These are phyloP conservation scores for Massospora cicadina DNA, from an alignment of 371 early-diverging fungal genomes.

Conservation along the genomic window DNA sequence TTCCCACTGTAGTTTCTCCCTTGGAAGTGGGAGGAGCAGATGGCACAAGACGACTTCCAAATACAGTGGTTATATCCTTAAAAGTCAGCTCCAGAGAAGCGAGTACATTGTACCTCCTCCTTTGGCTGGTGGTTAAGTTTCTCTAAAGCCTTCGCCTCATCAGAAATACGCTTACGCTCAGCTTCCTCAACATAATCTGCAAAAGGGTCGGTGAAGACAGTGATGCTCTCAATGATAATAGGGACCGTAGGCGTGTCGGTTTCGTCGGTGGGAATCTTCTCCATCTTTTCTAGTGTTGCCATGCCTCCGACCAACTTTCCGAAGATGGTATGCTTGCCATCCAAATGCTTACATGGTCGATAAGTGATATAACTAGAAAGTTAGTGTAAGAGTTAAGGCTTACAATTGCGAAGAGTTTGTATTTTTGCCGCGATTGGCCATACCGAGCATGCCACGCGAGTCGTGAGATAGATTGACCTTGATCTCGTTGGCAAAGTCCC, in stretches of 20 bases:
- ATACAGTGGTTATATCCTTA: not conserved
- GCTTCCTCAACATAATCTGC: slow-evolving; percentile 30
- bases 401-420: slow-evolving; percentile 83
- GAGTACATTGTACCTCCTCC: not conserved
- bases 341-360: slow-evolving; percentile 59
- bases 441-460: slow-evolving; percentile 55
- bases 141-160: not conserved
- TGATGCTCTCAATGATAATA: slow-evolving; percentile 49
- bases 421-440: slow-evolving; percentile 80
- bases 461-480: slow-evolving; percentile 51
- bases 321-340: slow-evolving; percentile 83
- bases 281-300: slow-evolving; percentile 61
- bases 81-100: not conserved
- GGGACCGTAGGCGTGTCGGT: slow-evolving; percentile 51
- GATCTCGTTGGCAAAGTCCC: slow-evolving; percentile 66
- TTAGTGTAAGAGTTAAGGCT: slow-evolving; percentile 15
- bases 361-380: slow-evolving; percentile 60
- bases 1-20: not conserved
- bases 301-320: slow-evolving; percentile 72
- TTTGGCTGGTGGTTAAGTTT: not conserved
- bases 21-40: not conserved
- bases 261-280: slow-evolving; percentile 47
- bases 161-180: not conserved
- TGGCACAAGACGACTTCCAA: not conserved
- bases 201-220: slow-evolving; percentile 70